Percentiles rank a stretch among this genome's conserved stretches.
phyloP scores from a whole-genome alignment of 2,329 filamentous ascomycete species.

The Apiospora arundinis region DNA sequence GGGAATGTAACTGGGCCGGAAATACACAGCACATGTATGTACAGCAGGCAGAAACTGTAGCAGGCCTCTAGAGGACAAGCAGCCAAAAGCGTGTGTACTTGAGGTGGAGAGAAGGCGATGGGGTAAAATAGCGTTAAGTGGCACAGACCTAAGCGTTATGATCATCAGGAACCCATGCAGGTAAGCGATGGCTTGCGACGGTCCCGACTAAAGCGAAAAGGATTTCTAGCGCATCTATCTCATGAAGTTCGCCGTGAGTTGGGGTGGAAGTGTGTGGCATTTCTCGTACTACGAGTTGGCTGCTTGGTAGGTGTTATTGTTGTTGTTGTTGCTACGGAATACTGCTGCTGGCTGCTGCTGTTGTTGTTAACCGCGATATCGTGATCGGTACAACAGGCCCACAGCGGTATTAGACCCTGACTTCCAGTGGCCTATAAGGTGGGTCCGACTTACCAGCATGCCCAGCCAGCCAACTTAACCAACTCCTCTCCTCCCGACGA shows the following conservation, averaged over 20 bases:
- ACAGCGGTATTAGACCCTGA: conserved; percentile 1
- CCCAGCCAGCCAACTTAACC: neutral
- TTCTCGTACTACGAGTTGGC: neutral
- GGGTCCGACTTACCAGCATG: neutral
- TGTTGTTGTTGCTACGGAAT: neutral
- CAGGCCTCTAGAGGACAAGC: neutral
- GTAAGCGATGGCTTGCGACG: conserved; percentile 7
- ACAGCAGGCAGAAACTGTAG: neutral
- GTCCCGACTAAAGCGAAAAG: neutral
- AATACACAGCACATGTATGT: neutral
- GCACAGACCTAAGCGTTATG: conserved; percentile 14
- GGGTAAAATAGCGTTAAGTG: conserved; percentile 17
- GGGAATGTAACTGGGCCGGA: neutral
- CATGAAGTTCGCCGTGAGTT: neutral
- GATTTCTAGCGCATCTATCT: neutral
- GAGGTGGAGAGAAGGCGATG: conserved; percentile 6
- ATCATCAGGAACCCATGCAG: conserved; percentile 13
- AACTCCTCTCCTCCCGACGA: neutral
- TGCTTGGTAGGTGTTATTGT: neutral
- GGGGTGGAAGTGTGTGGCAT: neutral
- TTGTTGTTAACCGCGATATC: neutral
- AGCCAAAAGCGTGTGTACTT: neutral
- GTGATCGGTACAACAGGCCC: conserved; percentile 14
- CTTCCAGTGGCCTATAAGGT: conserved; percentile 16
- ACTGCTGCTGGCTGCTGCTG: neutral